Evolutionary conservation across 495 filamentous ascomycete species (phyloP), one percentile per base, ranked within the genome.

Genomic region (Neurospora sp.): DNA sequence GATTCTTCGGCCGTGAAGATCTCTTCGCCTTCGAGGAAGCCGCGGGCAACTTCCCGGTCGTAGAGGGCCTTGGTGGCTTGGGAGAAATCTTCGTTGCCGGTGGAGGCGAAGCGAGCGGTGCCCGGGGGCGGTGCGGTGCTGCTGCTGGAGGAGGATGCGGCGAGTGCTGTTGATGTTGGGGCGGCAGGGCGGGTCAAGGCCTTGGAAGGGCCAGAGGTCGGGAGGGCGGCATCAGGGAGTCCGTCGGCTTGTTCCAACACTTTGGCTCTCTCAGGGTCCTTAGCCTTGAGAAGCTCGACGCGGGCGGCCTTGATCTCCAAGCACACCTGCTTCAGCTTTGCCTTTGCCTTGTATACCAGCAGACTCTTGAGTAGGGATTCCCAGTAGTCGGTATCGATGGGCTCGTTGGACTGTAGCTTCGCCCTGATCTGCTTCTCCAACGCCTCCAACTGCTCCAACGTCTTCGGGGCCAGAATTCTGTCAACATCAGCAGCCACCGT

Each of bases 331-430:
- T 91, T 91, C 40, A 99, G 82, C 77, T 92, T 93, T 3, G 95
- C 93, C 78, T 92, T 93, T 6, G 95, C 93, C 82, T 98, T 98
- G 89, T 92, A 97, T 4, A 97, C 90, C 17, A 90, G 85, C 48
- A 99, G 83, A 78, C 91, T 97, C 75, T 90, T 89, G 69, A 98
- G 85, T 3, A 99, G 87, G 77, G 96, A 92, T 76, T 97, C 94
- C 96, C 96, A 99, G 81, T 98, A 99, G 80, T 99, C 96, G 5
- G 91, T 93, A 83, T 99, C 96, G 78, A 98, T 94, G 11, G 92
- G 91, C 79, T 98, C 94, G 75, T 97, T 90, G 15, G 93, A 96
- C 54, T 90, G 86, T 45, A 99, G 81, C 81, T 98, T 99, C 10
- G 84, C 83, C 75, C 87, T 88, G 76, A 99, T 94, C 80, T 97